A percentile compares a stretch with the other conserved stretches of the same genome.
phyloP scores from a whole-genome alignment of 2,329 filamentous ascomycete species.

The Sphaerulina vaccinii region DNA sequence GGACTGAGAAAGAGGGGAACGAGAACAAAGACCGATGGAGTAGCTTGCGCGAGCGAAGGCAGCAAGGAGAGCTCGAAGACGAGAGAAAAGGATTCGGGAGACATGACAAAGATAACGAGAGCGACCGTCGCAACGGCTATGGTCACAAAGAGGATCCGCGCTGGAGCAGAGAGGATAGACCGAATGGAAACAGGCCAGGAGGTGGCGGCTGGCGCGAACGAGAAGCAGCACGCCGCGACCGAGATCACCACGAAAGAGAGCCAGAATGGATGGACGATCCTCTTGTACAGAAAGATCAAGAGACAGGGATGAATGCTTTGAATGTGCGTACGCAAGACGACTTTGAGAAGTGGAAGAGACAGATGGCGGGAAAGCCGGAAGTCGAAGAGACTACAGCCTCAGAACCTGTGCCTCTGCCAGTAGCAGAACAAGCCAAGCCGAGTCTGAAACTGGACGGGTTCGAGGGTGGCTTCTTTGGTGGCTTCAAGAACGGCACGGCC shows the following conservation, averaged over 20 bases:
- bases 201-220: slow-evolving; percentile 59
- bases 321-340: slow-evolving; percentile 75
- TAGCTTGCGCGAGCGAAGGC: slow-evolving; percentile 65
- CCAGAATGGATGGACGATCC: slow-evolving; percentile 80
- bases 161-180: slow-evolving; percentile 47
- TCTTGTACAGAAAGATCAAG: slow-evolving; percentile 59
- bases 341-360: slow-evolving; percentile 91
- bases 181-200: slow-evolving; percentile 43
- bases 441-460: slow-evolving; percentile 64
- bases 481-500: slow-evolving; percentile 50
- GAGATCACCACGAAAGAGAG: slow-evolving; percentile 67
- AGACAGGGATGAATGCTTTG: slow-evolving; percentile 35
- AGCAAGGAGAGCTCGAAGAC: slow-evolving; percentile 21
- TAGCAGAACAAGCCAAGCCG: slow-evolving; percentile 20
- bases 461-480: slow-evolving; percentile 75
- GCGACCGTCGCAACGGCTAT: slow-evolving; percentile 62
- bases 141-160: slow-evolving; percentile 70
- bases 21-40: slow-evolving; percentile 71
- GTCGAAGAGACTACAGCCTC: slow-evolving; percentile 22
- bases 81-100: slow-evolving; percentile 57
- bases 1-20: slow-evolving; percentile 38
- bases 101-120: slow-evolving; percentile 45
- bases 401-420: slow-evolving; percentile 20
- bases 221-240: slow-evolving; percentile 34
- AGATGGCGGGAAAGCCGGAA: slow-evolving; percentile 62